Conservation (phyloP, 352 stramenopile species). For the Phytopythium mirpurense region DNA sequence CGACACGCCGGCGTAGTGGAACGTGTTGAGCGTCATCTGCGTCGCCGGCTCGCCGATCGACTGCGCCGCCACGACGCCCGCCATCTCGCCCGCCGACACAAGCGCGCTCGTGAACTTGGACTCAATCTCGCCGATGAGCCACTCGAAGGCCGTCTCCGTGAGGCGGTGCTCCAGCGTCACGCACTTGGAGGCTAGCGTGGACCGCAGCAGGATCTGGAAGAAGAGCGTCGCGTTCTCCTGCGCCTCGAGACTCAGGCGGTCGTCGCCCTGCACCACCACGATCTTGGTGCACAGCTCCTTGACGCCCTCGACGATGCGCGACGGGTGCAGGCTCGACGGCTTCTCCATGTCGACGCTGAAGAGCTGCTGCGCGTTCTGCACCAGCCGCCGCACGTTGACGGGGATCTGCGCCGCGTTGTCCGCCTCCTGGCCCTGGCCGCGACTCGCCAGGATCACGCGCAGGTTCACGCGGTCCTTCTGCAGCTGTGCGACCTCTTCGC, state of each 20-base stretch:
- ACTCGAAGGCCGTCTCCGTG: constrained; percentile 95
- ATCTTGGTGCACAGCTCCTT: constrained; percentile 93
- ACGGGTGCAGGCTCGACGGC: constrained; percentile 91
- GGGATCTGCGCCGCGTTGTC: constrained; percentile 89
- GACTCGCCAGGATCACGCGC: constrained; percentile 93
- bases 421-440: constrained; percentile 91
- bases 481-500: constrained; percentile 92
- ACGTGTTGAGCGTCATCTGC: constrained; percentile 99
- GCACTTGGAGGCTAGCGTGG: constrained; percentile 94
- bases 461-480: constrained; percentile 94
- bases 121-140: constrained; percentile 94
- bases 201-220: constrained; percentile 97
- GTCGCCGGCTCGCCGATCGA: constrained; percentile 99
- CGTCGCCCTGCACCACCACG: constrained; percentile 94
- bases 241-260: constrained; percentile 93
- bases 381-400: constrained; percentile 92
- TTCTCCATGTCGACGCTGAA: constrained; percentile 92
- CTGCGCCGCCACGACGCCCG: constrained; percentile 97
- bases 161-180: constrained; percentile 95
- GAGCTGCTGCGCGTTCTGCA: constrained; percentile 96
- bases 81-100: constrained; percentile 97
- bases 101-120: constrained; percentile 95
- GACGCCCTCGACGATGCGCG: constrained; percentile 87
- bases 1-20: constrained; percentile 99
- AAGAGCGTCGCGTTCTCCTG: constrained; percentile 98